phyloP scores from a whole-genome alignment of 2,329 filamentous ascomycete species.

The Cercospora zeina region DNA sequence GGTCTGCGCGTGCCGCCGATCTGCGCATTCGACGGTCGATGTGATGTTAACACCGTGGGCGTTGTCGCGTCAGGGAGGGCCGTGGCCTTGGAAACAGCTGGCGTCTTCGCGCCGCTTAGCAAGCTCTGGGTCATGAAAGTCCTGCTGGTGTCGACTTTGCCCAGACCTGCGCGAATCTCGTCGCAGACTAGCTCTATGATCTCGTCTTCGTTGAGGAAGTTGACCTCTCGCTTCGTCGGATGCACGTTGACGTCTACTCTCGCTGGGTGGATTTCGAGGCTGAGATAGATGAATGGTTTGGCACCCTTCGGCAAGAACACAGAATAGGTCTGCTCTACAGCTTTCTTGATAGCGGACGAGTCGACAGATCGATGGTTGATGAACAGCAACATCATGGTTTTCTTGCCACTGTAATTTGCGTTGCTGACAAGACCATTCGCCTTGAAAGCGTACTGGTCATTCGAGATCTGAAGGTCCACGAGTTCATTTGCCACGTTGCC shows the following conservation, averaged over 20 bases:
- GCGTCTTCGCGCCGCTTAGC: constrained; percentile 63
- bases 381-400: constrained; percentile 83
- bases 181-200: constrained; percentile 85
- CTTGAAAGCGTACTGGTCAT: constrained; percentile 79
- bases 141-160: constrained; percentile 86
- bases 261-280: constrained; percentile 85
- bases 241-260: constrained; percentile 97
- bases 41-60: constrained; percentile 37
- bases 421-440: constrained; percentile 81
- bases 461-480: constrained; percentile 69
- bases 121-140: constrained; percentile 94
- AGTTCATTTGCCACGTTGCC: constrained; percentile 83
- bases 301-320: constrained; percentile 88
- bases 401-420: constrained; percentile 92
- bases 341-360: constrained; percentile 82
- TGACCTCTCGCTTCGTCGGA: constrained; percentile 93
- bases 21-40: constrained; percentile 38
- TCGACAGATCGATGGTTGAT: constrained; percentile 97
- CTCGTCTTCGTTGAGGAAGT: constrained; percentile 96
- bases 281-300: constrained; percentile 91
- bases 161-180: constrained; percentile 73
- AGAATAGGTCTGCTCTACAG: constrained; percentile 85
- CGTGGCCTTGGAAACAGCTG: constrained; percentile 47
- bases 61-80: constrained; percentile 38
- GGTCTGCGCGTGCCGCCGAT: constrained; percentile 51